Percentiles rank a stretch among this genome's conserved stretches.
Conservation (phyloP, 83 land plant genomes). For the Picea abies region DNA sequence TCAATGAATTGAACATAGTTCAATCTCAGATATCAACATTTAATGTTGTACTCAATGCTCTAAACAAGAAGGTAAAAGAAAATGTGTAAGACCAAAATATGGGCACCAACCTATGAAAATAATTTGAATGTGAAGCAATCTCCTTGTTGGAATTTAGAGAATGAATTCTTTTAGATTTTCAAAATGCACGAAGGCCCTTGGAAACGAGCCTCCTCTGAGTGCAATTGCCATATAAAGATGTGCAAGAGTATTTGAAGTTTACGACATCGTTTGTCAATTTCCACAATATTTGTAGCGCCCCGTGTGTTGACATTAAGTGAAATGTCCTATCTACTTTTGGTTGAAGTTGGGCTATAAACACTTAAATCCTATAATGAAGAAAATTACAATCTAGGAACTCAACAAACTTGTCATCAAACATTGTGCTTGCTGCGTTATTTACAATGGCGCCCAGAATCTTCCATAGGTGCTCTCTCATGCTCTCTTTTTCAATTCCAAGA, state of each 20-base stretch:
- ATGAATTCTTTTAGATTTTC: not conserved
- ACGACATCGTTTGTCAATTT: conserved; percentile 40
- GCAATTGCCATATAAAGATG: not conserved
- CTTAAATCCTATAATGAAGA: conserved; percentile 24
- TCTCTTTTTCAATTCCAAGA: conserved; percentile 36
- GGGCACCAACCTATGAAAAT: not conserved
- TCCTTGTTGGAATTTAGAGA: not conserved
- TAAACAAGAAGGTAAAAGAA: not conserved
- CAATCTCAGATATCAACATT: not conserved
- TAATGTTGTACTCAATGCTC: not conserved
- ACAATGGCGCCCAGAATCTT: conserved; percentile 33
- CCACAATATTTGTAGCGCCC: conserved; percentile 43
- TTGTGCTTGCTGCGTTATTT: conserved; percentile 29
- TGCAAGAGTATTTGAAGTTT: conserved; percentile 41
- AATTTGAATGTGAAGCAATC: not conserved
- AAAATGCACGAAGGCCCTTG: conserved; percentile 1
- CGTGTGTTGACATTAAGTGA: conserved; percentile 46
- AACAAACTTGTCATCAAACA: too few relatives aligned
- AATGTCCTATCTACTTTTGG: conserved; percentile 39
- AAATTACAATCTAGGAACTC: conserved; percentile 10
- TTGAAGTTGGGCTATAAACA: conserved; percentile 8
- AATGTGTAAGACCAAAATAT: not conserved
- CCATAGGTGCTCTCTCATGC: not conserved
- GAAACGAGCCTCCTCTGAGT: not conserved
- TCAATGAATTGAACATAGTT: too few relatives aligned